Conservation (phyloP, 257 asterid genomes). For the Nicotiana undulata region DNA sequence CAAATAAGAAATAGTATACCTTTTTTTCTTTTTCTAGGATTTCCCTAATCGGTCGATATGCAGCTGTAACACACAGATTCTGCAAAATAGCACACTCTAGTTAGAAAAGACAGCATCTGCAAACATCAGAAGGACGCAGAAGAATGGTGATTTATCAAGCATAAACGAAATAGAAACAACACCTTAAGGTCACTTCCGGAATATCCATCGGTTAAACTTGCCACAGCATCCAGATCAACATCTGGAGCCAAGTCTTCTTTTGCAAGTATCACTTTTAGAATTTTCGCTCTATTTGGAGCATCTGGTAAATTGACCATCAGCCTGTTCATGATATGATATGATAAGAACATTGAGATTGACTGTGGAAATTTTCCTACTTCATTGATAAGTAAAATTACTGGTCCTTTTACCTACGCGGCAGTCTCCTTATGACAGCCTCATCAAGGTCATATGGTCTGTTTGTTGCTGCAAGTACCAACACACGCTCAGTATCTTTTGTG, state of each 20-base stretch:
- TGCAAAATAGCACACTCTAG: conserved; percentile 20
- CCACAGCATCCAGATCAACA: conserved; percentile 68
- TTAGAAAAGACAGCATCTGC: conserved; percentile 5
- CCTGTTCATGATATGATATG: conserved; percentile 23
- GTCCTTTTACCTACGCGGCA: conserved; percentile 68
- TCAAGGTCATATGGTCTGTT: conserved; percentile 97
- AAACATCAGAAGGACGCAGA: not conserved
- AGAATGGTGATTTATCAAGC: not conserved
- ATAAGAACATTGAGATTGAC: not conserved
- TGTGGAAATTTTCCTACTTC: not conserved
- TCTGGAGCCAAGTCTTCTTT: conserved; percentile 82
- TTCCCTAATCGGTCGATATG: conserved; percentile 88
- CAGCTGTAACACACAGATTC: conserved; percentile 93
- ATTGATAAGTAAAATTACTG: not conserved
- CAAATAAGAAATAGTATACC: conserved; percentile 27
- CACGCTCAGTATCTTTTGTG: conserved; percentile 86
- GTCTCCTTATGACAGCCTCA: conserved; percentile 87
- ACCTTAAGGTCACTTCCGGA: conserved; percentile 99
- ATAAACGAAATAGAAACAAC: not conserved
- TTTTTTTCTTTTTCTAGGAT: conserved; percentile 76
- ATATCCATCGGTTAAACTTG: conserved; percentile 86
- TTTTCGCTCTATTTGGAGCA: conserved; percentile 83
- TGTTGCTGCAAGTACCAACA: conserved; percentile 93
- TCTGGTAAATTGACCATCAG: conserved; percentile 96
- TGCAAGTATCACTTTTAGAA: conserved; percentile 68